Base-by-base conservation (phyloP, 2,329 filamentous ascomycete species). In the Laburnicola sp. region DNA sequence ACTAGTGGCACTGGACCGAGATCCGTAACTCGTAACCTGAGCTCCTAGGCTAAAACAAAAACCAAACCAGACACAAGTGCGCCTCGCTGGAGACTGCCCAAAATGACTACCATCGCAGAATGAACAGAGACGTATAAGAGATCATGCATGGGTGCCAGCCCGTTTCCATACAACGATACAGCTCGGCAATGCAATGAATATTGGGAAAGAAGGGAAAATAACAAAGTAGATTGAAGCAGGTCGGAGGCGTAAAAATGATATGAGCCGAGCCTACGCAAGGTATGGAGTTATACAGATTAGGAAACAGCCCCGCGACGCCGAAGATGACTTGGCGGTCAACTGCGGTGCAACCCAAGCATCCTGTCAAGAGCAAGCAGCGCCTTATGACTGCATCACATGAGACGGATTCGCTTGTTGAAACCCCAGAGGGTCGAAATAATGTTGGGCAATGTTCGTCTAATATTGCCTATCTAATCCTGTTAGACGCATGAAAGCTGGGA, bases 391-490 rank as follows among this genome's bases (percentile, higher is more conserved):
- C 27, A 37, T 11, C 26, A 31, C 28, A 30, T 47, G 39, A 32
- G 32, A 27, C 25, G 21, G 28, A 27, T 35, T 53, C 50, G 54
- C 50, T 43, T 56, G 35, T 26, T 53, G 50, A 53, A 48, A 48
- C 54, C 26, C 30, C 23, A 23, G 32, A 39, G 25, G 26, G 30
- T 16, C 25, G n/a, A 49, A 48, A 28, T 21, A 25, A n/a, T 11
- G 21, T 36, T 16, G 10, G 42, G 22, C 30, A 21, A 42, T 11
- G 3, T 16, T 52, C 53, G 50, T 56, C 45, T 43, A 41, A 16
- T 10, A 25, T 48, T 56, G 28, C 56, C 35, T n/a, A 3, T 36
- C 51, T 41, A 11, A 31, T 11, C 22, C 22, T n/a, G 38, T 30
- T 3, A 30, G 34, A 35, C 36, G 51, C 37, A 43, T 45, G 27